Percentiles rank a stretch among this genome's conserved stretches.
phyloP scores from a whole-genome alignment of 2,329 filamentous ascomycete species.

The Periconia sp. region DNA sequence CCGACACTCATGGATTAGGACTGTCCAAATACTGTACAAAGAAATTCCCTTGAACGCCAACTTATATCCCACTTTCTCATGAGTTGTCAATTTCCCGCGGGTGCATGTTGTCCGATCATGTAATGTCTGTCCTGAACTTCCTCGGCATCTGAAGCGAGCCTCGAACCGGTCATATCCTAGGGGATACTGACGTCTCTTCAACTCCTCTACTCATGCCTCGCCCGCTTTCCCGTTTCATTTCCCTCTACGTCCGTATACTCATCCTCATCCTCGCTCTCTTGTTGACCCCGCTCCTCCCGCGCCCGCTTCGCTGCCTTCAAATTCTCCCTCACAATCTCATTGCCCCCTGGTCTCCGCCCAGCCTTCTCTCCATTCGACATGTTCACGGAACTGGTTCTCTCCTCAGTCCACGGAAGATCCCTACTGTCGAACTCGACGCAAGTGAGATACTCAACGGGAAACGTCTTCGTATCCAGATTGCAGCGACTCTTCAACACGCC shows the following conservation, averaged over 20 bases:
- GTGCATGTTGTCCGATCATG: too few species aligned
- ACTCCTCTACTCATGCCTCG: conserved; percentile 10
- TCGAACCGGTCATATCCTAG: neutral
- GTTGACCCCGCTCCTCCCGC: conserved; percentile 14
- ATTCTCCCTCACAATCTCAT: conserved; percentile 34
- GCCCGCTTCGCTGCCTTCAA: conserved; percentile 22
- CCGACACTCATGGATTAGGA: neutral
- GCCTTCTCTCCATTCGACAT: conserved; percentile 16
- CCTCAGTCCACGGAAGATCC: conserved; percentile 50
- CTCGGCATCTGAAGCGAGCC: too few species aligned
- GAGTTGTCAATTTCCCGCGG: too few species aligned
- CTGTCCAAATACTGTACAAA: conserved; percentile 30
- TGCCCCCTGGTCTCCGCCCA: conserved; percentile 30
- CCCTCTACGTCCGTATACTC: conserved; percentile 17
- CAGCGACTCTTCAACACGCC: conserved; percentile 49
- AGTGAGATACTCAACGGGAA: conserved; percentile 52
- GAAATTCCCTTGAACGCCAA: conserved; percentile 21
- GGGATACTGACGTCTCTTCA: neutral
- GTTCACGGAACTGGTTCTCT: conserved; percentile 5
- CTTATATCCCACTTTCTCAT: too few species aligned
- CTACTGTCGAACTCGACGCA: conserved; percentile 49
- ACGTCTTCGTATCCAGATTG: conserved; percentile 46
- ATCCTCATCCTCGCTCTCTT: conserved; percentile 13
- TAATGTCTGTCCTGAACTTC: too few species aligned
- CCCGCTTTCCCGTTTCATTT: conserved; percentile 10